Percentiles rank a stretch among this genome's conserved stretches.
These are phyloP conservation scores for Fusarium nurragi DNA, from an alignment of 2,329 filamentous ascomycete species.

Conservation along the genomic window DNA sequence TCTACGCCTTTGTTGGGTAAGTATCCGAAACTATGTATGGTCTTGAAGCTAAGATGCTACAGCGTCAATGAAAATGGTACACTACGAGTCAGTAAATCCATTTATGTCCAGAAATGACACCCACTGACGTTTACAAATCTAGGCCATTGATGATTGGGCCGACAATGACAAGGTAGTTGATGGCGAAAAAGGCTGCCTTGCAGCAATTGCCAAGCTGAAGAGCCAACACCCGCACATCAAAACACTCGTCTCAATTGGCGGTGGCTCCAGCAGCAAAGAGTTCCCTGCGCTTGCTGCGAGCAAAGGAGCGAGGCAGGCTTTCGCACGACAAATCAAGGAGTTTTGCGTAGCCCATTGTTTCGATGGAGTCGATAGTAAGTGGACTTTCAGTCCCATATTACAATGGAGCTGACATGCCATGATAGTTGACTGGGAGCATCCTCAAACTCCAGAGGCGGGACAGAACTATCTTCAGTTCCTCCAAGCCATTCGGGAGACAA, in stretches of 20 bases:
- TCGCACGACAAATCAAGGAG: slow-evolving; percentile 62
- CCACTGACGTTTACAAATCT: neutral
- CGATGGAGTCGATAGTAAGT: slow-evolving; percentile 71
- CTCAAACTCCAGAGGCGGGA: slow-evolving; percentile 62
- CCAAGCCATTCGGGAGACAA: slow-evolving; percentile 59
- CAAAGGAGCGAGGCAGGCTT: slow-evolving; percentile 58
- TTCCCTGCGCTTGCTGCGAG: slow-evolving; percentile 67
- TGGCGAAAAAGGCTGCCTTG: slow-evolving; percentile 67
- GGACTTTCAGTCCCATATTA: fast-evolving
- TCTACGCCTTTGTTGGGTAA: slow-evolving; percentile 70
- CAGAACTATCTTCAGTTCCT: slow-evolving; percentile 67
- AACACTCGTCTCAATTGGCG: slow-evolving; percentile 72
- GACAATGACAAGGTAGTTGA: slow-evolving; percentile 69
- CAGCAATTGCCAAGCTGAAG: slow-evolving; percentile 68
- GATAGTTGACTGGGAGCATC: slow-evolving; percentile 75
- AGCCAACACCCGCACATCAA: slow-evolving; percentile 64
- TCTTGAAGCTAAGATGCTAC: slow-evolving; percentile 18
- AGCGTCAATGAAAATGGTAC: slow-evolving; percentile 50
- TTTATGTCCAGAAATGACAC: neutral
- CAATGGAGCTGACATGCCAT: neutral
- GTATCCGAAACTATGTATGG: neutral
- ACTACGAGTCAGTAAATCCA: slow-evolving; percentile 52
- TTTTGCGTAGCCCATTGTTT: slow-evolving; percentile 67
- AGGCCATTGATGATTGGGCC: slow-evolving; percentile 69
- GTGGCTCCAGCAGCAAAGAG: slow-evolving; percentile 68